Base-by-base conservation (phyloP, 2,329 filamentous ascomycete genomes). In the Parascedosporium putredinis region DNA sequence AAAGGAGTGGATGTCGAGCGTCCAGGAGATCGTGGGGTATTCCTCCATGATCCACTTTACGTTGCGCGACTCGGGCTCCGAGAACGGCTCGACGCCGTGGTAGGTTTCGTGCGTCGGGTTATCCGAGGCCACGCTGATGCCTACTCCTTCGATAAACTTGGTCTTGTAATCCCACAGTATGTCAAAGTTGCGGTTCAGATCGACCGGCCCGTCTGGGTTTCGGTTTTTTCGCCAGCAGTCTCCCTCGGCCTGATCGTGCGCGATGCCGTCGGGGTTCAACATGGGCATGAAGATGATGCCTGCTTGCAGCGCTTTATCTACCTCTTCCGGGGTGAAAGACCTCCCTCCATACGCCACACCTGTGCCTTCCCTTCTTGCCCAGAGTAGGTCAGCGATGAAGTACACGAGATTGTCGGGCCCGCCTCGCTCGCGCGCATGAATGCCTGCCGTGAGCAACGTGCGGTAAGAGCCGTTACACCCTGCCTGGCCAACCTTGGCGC, bases 371-470 rank as follows among this genome's bases (percentile, higher is more conserved):
- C 71, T 68, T 54, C 73, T 67, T 16, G 78, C 78, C 44, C 70
- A 68, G 3, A 81, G 67, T 3, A 81, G 65, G 57, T 81, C 78
- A 0, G 74, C 64, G 25, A 79, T 65, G 62, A 78, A 79, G 65
- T 79, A 79, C 40, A 81, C 60, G 12, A 80, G 64, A 52, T 74
- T 67, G 57, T 81, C 78, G 0, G 76, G 69, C 0, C 70, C 73
- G 23, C 76, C 77, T 8, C 78, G 72, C 61, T 81, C 78, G 22
- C 78, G 73, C 7, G 77, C 74, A 55, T 81, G 78, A 44, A 79
- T 70, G 23, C 67, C 74, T 38, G 70, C 71, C 52, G 73, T 73
- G 51, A 81, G 62, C 57, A 75, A 76, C 24, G 77, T 68, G 31
- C 71, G 67, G 55, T 74, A 73, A 4, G 65, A 65, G 8, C 57